A percentile compares a stretch with the other conserved stretches of the same genome.
Evolutionary conservation across 805 yeast genomes (phyloP).

Genomic region (Wickerhamomyces canadensis): DNA sequence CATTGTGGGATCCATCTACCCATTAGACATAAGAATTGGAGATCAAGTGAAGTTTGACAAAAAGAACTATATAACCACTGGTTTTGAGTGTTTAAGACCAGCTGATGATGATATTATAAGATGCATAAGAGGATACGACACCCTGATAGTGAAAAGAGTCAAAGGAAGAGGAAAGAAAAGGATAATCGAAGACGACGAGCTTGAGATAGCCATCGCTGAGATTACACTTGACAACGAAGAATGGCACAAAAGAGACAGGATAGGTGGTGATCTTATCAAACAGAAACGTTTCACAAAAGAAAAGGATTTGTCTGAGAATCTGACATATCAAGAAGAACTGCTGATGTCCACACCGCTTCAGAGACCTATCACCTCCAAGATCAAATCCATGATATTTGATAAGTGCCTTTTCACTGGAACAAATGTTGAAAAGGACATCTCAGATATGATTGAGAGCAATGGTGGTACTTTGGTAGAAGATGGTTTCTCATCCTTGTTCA

Average conservation of each 20-base stretch:
- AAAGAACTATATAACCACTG: constrained; percentile 38
- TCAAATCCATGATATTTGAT: constrained; percentile 19
- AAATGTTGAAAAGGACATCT: constrained; percentile 28
- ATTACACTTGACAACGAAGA: constrained; percentile 27
- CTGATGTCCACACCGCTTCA: constrained; percentile 7
- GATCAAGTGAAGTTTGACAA: constrained; percentile 40
- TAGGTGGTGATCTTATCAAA: constrained; percentile 11
- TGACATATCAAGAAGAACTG: constrained; percentile 10
- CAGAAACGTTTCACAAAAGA: constrained; percentile 5
- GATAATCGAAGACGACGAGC: constrained; percentile 15
- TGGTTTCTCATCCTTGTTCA: constrained; percentile 29
- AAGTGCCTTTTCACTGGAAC: constrained; percentile 37
- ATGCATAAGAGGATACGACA: constrained; percentile 60
- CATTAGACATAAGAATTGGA: constrained; percentile 53
- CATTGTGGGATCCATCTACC: constrained; percentile 20
- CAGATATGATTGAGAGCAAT: constrained; percentile 30
- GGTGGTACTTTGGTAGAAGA: constrained; percentile 38
- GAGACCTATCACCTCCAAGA: background rate
- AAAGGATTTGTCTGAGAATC: constrained; percentile 10
- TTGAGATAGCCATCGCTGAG: constrained; percentile 23
- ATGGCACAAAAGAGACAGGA: constrained; percentile 31
- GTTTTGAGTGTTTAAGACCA: constrained; percentile 29
- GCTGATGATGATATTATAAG: constrained; percentile 27
- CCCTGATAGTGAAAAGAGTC: constrained; percentile 33
- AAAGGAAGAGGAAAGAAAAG: constrained; percentile 11